A percentile compares a stretch with the other conserved stretches of the same genome.
phyloP scores from a whole-genome alignment of 176 grass and related monocot genomes.

The Aegilops speltoides region DNA sequence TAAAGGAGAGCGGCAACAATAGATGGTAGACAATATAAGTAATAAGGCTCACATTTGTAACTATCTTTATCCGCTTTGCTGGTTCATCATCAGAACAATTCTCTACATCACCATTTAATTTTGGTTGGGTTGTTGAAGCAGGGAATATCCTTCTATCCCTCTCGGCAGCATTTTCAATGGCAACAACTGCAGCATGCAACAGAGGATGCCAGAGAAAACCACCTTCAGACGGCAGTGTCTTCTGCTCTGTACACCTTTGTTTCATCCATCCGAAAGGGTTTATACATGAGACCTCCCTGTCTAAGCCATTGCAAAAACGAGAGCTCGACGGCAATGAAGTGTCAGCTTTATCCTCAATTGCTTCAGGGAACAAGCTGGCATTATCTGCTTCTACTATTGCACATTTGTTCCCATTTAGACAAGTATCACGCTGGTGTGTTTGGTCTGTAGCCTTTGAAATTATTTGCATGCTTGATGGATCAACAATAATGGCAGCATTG shows the following conservation, averaged over 20 bases:
- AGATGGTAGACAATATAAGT: not conserved
- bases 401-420: slow-evolving; percentile 23
- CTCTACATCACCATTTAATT: slow-evolving; percentile 31
- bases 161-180: slow-evolving; percentile 73
- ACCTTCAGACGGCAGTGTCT: slow-evolving; percentile 20
- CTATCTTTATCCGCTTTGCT: slow-evolving; percentile 63
- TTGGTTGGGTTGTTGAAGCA: slow-evolving; percentile 17
- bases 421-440: slow-evolving; percentile 26
- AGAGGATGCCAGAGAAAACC: slow-evolving; percentile 80
- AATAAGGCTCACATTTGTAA: slow-evolving; percentile 51
- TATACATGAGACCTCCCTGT: slow-evolving; percentile 57
- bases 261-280: slow-evolving; percentile 74
- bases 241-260: slow-evolving; percentile 28
- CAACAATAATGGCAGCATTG: slow-evolving; percentile 82
- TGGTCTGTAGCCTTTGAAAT: slow-evolving; percentile 65
- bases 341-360: not conserved
- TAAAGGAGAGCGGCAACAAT: not conserved
- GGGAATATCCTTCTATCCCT: slow-evolving; percentile 67
- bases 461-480: slow-evolving; percentile 69
- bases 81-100: slow-evolving; percentile 44
- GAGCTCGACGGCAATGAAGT: not conserved
- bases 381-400: slow-evolving; percentile 18
- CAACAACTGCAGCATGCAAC: slow-evolving; percentile 79
- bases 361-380: not conserved
- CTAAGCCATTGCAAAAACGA: slow-evolving; percentile 21